These are phyloP conservation scores for Posidonia australis DNA, from an alignment of 106 monocot species.

Conservation along the genomic window DNA sequence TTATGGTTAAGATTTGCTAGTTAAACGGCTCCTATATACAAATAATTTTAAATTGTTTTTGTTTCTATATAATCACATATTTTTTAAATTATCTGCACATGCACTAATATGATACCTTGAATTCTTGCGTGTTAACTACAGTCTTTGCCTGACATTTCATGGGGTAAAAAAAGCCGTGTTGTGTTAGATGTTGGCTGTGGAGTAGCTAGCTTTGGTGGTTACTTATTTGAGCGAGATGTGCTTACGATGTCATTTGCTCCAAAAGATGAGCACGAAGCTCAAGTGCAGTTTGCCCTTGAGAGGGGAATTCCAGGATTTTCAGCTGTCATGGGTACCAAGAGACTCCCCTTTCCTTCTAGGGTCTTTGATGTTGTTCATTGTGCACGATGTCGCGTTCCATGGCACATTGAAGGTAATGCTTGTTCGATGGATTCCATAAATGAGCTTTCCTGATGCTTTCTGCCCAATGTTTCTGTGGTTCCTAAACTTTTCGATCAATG, in stretches of 20 bases:
- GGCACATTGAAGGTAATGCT: constrained; percentile 77
- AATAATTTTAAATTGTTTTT: not conserved
- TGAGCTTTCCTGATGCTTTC: not conserved
- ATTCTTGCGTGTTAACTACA: constrained; percentile 4
- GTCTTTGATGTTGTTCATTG: constrained; percentile 90
- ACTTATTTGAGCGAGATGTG: constrained; percentile 74
- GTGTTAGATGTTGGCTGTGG: constrained; percentile 97
- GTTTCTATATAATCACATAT: not conserved
- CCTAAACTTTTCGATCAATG: not conserved
- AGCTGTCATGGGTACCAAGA: constrained; percentile 92
- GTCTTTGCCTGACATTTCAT: constrained; percentile 62
- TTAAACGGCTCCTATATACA: too few relatives aligned
- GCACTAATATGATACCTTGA: not conserved
- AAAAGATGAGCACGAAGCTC: constrained; percentile 97
- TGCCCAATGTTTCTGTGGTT: not conserved
- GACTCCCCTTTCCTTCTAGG: constrained; percentile 69
- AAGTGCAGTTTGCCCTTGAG: constrained; percentile 93
- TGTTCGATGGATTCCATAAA: not conserved
- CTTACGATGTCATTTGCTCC: constrained; percentile 98
- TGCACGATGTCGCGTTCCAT: constrained; percentile 90
- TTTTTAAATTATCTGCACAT: not conserved
- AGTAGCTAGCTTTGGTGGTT: constrained; percentile 93
- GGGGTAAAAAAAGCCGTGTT: constrained; percentile 71
- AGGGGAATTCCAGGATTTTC: constrained; percentile 92
- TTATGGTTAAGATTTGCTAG: too few relatives aligned